Percentiles rank a stretch among this genome's conserved stretches.
phyloP scores from a whole-genome alignment of 202 grass and related monocot genomes.

The Bolboschoenoplectus hybrid region DNA sequence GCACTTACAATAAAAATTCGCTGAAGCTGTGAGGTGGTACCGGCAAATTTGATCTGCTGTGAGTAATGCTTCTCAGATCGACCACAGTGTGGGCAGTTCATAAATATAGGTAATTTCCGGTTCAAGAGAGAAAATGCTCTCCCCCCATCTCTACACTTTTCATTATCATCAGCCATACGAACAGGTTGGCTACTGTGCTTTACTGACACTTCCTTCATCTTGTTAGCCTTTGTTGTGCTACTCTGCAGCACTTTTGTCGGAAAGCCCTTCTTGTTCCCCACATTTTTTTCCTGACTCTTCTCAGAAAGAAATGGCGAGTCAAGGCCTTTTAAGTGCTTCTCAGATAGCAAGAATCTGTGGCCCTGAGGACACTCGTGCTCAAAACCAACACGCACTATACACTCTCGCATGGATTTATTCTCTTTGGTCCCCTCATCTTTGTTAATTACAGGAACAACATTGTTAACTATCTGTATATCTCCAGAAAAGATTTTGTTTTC shows the following conservation, averaged over 20 bases:
- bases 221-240: conserved; percentile 39
- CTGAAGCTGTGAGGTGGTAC: conserved; percentile 82
- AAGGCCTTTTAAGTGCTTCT: conserved; percentile 76
- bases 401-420: conserved; percentile 53
- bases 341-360: conserved; percentile 86
- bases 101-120: conserved; percentile 92
- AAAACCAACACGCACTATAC: conserved; percentile 69
- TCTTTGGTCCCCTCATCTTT: conserved; percentile 56
- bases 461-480: conserved; percentile 71
- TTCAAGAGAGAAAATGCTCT: conserved; percentile 86
- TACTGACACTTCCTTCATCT: conserved; percentile 45
- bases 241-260: conserved; percentile 46
- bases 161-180: conserved; percentile 44
- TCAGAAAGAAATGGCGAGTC: conserved; percentile 49
- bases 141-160: conserved; percentile 59
- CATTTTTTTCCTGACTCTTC: conserved; percentile 47
- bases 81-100: conserved; percentile 92
- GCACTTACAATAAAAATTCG: conserved; percentile 87
- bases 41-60: conserved; percentile 66
- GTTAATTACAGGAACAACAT: conserved; percentile 68
- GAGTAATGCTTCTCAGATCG: conserved; percentile 51
- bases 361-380: conserved; percentile 91
- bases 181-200: conserved; percentile 54
- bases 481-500: conserved; percentile 49
- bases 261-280: conserved; percentile 47